These are phyloP conservation scores for Gymnopus androsaceus DNA, from an alignment of 1,284 basidiomycete species.

Conservation along the genomic window DNA sequence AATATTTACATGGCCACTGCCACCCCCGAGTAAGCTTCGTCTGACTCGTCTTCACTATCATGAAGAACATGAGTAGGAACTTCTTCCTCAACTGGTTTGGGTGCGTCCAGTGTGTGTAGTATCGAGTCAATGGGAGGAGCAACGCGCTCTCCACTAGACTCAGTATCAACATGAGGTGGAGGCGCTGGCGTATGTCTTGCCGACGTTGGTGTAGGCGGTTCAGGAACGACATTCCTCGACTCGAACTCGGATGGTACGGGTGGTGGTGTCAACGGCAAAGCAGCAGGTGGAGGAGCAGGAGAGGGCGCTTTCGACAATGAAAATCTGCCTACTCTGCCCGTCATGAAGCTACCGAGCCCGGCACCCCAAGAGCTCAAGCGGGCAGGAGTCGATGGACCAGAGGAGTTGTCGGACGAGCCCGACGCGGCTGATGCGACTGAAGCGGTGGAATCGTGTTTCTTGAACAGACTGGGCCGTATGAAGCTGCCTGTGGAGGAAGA, in stretches of 20 bases:
- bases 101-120: neutral
- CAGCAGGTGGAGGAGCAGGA: conserved; percentile 1
- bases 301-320: conserved; percentile 12
- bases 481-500: neutral
- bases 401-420: conserved; percentile 1
- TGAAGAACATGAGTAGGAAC: neutral
- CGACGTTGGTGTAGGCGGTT: conserved; percentile 10
- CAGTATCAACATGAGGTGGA: neutral
- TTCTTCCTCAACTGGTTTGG: neutral
- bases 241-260: neutral
- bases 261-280: neutral
- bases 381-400: conserved; percentile 2
- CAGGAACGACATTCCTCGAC: neutral
- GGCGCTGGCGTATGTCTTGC: neutral
- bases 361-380: conserved; percentile 14
- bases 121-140: neutral
- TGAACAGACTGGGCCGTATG: conserved; percentile 2
- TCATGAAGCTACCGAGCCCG: conserved; percentile 16
- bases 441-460: conserved; percentile 9
- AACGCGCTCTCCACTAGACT: neutral
- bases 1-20: conserved; percentile 1
- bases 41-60: conserved; percentile 8
- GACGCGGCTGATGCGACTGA: conserved; percentile 6
- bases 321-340: conserved; percentile 16
- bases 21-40: neutral